These are phyloP conservation scores for Trypanosoma vivax DNA, from an alignment of 208 protist genomes.

Conservation along the genomic window DNA sequence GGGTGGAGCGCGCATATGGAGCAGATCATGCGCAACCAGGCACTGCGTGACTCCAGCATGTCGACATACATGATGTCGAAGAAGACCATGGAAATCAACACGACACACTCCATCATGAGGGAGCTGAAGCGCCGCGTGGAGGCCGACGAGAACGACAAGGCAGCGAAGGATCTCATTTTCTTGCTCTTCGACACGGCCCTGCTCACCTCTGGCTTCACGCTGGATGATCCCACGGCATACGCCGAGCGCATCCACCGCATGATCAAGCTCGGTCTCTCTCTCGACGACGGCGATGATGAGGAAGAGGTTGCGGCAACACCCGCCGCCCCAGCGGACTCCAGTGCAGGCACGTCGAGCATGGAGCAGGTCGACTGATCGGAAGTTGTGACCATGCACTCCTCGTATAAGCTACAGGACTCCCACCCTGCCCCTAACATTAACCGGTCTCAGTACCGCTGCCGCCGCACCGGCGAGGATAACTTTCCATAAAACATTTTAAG, in stretches of 20 bases:
- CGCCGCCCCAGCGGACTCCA: slow-evolving; percentile 46
- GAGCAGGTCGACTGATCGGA: slow-evolving; percentile 92
- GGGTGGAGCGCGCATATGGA: slow-evolving; percentile 99
- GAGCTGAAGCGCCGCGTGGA: slow-evolving; percentile 92
- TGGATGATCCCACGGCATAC: slow-evolving; percentile 95
- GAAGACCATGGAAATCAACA: slow-evolving; percentile 99
- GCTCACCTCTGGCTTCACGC: slow-evolving; percentile 96
- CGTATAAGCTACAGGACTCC: too few species aligned
- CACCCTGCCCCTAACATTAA: too few species aligned
- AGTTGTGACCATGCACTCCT: too few species aligned
- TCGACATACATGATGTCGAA: slow-evolving; percentile 96
- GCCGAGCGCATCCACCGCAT: slow-evolving; percentile 96
- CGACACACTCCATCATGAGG: slow-evolving; percentile 94
- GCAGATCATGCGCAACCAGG: slow-evolving; percentile 99
- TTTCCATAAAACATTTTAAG: too few species aligned
- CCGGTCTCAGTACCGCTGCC: too few species aligned
- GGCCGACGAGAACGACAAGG: slow-evolving; percentile 92
- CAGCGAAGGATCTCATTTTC: slow-evolving; percentile 97
- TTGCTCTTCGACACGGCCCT: slow-evolving; percentile 98
- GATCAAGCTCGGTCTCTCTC: slow-evolving; percentile 96
- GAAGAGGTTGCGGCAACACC: slow-evolving; percentile 17
- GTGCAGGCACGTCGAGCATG: slow-evolving; percentile 81
- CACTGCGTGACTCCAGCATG: slow-evolving; percentile 95
- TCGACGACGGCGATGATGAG: slow-evolving; percentile 84
- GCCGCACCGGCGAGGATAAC: too few species aligned